phyloP scores from a whole-genome alignment of 2,329 filamentous ascomycete genomes.

The Clarireedia homoeocarpa region DNA sequence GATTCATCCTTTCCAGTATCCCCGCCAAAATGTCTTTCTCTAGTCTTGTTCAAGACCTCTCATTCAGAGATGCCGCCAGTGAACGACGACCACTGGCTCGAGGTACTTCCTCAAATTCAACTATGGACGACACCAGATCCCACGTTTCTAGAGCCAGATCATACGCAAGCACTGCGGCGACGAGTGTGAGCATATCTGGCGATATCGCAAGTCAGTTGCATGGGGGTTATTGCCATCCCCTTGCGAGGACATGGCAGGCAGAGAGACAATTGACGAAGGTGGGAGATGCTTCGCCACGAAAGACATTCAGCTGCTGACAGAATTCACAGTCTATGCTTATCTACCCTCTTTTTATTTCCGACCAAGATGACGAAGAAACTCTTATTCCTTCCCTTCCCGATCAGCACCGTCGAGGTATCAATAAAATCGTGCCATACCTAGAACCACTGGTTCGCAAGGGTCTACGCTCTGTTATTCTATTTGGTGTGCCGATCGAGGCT shows the following conservation, averaged over 20 bases:
- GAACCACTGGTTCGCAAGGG: constrained; percentile 84
- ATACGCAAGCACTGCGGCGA: constrained; percentile 58
- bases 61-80: constrained; percentile 46
- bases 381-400: constrained; percentile 85
- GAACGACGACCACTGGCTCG: constrained; percentile 39
- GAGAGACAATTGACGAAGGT: constrained; percentile 83
- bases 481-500: constrained; percentile 80
- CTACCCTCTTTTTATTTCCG: constrained; percentile 93
- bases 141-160: constrained; percentile 57
- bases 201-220: constrained; percentile 81
- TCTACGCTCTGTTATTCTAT: constrained; percentile 86
- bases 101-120: constrained; percentile 37
- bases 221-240: constrained; percentile 72
- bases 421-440: constrained; percentile 77
- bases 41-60: constrained; percentile 57
- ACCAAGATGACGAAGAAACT: constrained; percentile 86
- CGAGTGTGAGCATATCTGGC: constrained; percentile 60
- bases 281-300: constrained; percentile 17
- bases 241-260: constrained; percentile 74
- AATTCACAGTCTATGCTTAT: constrained; percentile 83
- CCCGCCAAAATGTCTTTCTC: constrained; percentile 51
- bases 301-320: constrained; percentile 11
- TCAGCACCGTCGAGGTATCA: constrained; percentile 81
- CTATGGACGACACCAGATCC: constrained; percentile 51
- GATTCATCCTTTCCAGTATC: background rate